Percentiles rank a stretch among this genome's conserved stretches.
These are phyloP conservation scores for Corchorus olitorius DNA, from an alignment of 345 rosid genomes.

Conservation along the genomic window DNA sequence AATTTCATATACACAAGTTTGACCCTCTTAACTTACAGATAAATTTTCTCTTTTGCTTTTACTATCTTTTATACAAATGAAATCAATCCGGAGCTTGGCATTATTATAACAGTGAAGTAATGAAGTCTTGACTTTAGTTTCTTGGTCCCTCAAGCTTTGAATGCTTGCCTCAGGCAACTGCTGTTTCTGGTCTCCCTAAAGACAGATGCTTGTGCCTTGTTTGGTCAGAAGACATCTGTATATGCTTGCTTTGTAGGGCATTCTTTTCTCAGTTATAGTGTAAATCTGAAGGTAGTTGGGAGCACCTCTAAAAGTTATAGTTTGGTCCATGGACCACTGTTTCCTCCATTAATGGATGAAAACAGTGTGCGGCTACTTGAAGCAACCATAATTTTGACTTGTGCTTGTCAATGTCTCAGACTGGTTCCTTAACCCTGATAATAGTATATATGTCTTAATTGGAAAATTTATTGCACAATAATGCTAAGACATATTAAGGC, in stretches of 20 bases:
- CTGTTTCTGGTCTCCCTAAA: neutral
- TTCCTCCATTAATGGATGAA: conserved; percentile 5
- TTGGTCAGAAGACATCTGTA: neutral
- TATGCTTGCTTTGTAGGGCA: neutral
- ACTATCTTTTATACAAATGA: neutral
- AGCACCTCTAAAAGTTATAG: neutral
- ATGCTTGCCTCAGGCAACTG: conserved; percentile 1
- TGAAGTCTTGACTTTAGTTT: neutral
- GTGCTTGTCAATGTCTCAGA: conserved; percentile 1
- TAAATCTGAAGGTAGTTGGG: conserved; percentile 8
- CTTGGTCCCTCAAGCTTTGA: conserved; percentile 4
- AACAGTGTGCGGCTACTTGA: neutral
- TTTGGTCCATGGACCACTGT: conserved; percentile 8
- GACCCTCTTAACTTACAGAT: conserved; percentile 18
- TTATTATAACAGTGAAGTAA: neutral
- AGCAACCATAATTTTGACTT: neutral
- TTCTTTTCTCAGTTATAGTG: neutral
- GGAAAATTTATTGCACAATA: neutral
- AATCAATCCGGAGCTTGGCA: neutral
- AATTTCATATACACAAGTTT: conserved; percentile 19
- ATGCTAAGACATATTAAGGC: neutral
- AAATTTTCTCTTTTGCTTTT: neutral
- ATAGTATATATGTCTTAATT: neutral
- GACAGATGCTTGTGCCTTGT: neutral
- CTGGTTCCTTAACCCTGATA: neutral